A percentile compares a stretch with the other conserved stretches of the same genome.
phyloP scores from a whole-genome alignment of 2,329 filamentous ascomycete species.

The Saccharata proteae region DNA sequence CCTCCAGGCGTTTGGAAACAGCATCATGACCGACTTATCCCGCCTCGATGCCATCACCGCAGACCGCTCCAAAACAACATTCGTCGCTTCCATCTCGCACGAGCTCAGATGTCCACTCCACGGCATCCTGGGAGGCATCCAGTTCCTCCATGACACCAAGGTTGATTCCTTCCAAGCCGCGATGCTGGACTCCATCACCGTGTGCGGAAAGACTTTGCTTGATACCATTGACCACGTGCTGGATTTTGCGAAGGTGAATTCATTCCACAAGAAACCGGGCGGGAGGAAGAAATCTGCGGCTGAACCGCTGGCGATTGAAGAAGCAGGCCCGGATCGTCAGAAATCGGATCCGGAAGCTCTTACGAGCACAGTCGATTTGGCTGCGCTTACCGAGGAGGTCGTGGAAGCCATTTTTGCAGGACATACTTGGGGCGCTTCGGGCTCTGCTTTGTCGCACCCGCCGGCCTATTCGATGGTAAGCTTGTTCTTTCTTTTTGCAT shows the following conservation, averaged over 20 bases:
- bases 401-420: constrained; percentile 19
- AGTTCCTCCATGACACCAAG: constrained; percentile 38
- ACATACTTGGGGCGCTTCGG: no score
- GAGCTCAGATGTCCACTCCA: constrained; percentile 51
- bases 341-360: constrained; percentile 1
- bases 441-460: no score
- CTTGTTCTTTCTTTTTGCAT: no score
- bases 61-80: constrained; percentile 42
- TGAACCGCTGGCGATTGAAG: constrained; percentile 19
- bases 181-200: constrained; percentile 24
- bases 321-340: constrained; percentile 24
- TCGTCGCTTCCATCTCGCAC: constrained; percentile 49
- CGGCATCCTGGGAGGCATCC: constrained; percentile 39
- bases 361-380: constrained; percentile 21
- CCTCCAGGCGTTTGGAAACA: constrained; percentile 24
- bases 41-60: constrained; percentile 25
- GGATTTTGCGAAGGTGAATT: constrained; percentile 30
- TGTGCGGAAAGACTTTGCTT: constrained; percentile 27
- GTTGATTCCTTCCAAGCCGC: constrained; percentile 14
- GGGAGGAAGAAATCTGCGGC: constrained; percentile 20
- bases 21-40: constrained; percentile 27
- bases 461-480: no score
- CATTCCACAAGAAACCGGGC: constrained; percentile 18
- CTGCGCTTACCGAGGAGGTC: constrained; percentile 23
- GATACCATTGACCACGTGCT: constrained; percentile 32